These are phyloP conservation scores for Eruca vesicaria DNA, from an alignment of 441 rosid species.

Conservation along the genomic window DNA sequence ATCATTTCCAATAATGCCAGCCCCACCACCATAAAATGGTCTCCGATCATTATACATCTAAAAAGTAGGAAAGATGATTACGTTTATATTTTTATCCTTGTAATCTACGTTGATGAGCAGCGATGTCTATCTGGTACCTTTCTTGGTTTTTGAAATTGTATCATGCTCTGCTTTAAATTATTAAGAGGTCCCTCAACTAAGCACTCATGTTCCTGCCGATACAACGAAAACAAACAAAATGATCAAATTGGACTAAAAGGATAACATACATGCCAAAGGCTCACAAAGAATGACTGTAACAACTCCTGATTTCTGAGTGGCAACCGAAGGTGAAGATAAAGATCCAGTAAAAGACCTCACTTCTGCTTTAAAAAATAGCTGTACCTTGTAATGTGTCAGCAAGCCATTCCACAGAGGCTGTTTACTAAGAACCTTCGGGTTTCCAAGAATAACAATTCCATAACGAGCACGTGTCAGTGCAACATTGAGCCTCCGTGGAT, in stretches of 20 bases:
- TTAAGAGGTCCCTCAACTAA: constrained; percentile 99
- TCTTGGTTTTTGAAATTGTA: constrained; percentile 98
- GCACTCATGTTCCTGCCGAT: constrained; percentile 67
- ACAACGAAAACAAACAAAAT: constrained; percentile 1
- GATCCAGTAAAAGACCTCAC: constrained; percentile 2
- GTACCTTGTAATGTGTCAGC: constrained; percentile 97
- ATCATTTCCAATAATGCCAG: constrained; percentile 53
- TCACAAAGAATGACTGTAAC: not conserved
- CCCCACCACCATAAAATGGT: constrained; percentile 78
- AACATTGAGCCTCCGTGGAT: constrained; percentile 99
- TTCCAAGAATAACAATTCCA: constrained; percentile 98
- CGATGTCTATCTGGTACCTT: constrained; percentile 49
- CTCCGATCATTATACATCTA: constrained; percentile 96
- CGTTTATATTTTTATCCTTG: not conserved
- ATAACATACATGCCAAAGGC: not conserved
- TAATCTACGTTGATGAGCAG: not conserved
- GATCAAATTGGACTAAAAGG: not conserved
- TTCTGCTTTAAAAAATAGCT: not conserved
- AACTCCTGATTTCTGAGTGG: constrained; percentile 1
- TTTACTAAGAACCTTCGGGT: constrained; percentile 97
- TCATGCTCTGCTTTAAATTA: constrained; percentile 99
- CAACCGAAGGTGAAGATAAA: not conserved
- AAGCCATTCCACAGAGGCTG: constrained; percentile 98
- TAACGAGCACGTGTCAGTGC: constrained; percentile 98
- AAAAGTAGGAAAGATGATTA: constrained; percentile 6